Percentiles rank a stretch among this genome's conserved stretches.
These are phyloP conservation scores for Zymoseptoria tritici DNA, from an alignment of 2,329 filamentous ascomycete genomes.

Conservation along the genomic window DNA sequence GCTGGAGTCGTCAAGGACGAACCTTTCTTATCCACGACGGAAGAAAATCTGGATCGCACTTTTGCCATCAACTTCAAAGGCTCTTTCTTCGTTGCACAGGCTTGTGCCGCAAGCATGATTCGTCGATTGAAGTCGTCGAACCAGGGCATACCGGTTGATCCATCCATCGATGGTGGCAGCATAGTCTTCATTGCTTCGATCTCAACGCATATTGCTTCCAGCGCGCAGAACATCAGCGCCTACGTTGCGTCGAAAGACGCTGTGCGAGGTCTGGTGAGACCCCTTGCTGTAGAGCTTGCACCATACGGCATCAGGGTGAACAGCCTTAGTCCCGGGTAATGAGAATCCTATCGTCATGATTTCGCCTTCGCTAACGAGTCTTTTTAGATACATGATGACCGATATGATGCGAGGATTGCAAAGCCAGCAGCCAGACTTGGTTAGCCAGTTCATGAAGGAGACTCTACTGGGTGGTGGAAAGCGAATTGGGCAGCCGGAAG, in stretches of 20 bases:
- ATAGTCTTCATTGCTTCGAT: constrained; percentile 27
- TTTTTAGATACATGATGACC: constrained; percentile 2
- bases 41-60: constrained; percentile 16
- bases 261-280: constrained; percentile 20
- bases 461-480: constrained; percentile 6
- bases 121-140: neutral
- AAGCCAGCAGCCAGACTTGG: constrained; percentile 18
- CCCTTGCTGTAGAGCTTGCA: constrained; percentile 34
- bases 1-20: constrained; percentile 25
- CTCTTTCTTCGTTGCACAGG: constrained; percentile 24
- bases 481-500: constrained; percentile 35
- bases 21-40: constrained; percentile 21
- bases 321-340: constrained; percentile 3
- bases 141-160: constrained; percentile 25
- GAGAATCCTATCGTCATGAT: too few relatives aligned
- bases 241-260: constrained; percentile 24
- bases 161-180: constrained; percentile 10
- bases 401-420: constrained; percentile 30
- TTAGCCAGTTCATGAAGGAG: constrained; percentile 13
- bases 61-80: constrained; percentile 18
- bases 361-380: too few relatives aligned
- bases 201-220: constrained; percentile 22
- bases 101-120: constrained; percentile 23
- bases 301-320: constrained; percentile 27
- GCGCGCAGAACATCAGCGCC: constrained; percentile 21